Base-by-base conservation (phyloP, 345 rosid species). In the Heritiera fomes region DNA sequence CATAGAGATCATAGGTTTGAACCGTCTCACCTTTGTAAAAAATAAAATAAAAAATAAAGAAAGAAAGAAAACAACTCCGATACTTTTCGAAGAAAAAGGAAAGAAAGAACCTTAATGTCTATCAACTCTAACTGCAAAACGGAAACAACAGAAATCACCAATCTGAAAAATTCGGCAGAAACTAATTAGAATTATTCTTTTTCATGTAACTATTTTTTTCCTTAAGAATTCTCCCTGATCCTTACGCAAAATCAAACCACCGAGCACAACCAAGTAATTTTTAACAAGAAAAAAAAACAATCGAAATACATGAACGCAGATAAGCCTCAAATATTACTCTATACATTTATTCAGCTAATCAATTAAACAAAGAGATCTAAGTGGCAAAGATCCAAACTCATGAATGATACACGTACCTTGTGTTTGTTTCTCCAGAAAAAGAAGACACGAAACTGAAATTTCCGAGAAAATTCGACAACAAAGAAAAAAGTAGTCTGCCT, bases 381-480 rank as follows among this genome's bases (percentile, higher is more conserved):
- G 30, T 56, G 6, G 55, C 47, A 70, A 47, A 72, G 59, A 75
- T 79, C 78, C 15, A 38, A 60, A 59, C 65, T 77, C 49, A 72
- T 71, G 55, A 50, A 71, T 38, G 64, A 78, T 14, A 56, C 3
- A 65, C 45, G 41, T 45, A 77, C 81, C 50, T 62, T 47, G 20
- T 64, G 77, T 77, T 79, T 77, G 67, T 70, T 80, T 75, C 75
- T 73, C 30, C 47, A 72, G 78, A 71, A 76, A 60, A 32, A 46
- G 60, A 49, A 43, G 73, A 17, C 65, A 10, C 0, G 15, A 3
- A 11, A 60, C 1, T 46, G 66, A 41, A 45, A 20, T 3, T 73
- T 49, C 43, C 15, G 12, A 69, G 71, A 71, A 17, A 70, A 34
- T 55, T 43, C 74, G 9, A 66, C n/a, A 12, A 10, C 69, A 53